A percentile compares a stretch with the other conserved stretches of the same genome.
Conservation (phyloP, 305 asterid species). For the Solanum hybrid region DNA sequence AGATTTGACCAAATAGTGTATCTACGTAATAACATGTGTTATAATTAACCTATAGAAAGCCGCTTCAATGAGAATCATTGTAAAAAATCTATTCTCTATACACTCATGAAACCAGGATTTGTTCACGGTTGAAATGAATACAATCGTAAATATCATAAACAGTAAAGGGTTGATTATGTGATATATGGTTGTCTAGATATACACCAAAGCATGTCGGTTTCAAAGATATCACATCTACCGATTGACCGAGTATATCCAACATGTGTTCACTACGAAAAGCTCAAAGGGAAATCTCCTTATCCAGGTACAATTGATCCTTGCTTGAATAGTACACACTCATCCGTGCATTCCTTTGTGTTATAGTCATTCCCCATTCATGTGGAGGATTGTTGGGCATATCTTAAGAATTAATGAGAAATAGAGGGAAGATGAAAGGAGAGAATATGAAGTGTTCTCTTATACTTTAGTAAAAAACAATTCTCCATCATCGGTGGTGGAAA, state of each 20-base stretch:
- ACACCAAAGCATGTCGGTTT: background rate
- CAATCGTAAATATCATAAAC: no score
- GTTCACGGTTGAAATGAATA: background rate
- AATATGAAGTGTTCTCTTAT: background rate
- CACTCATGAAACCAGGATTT: background rate
- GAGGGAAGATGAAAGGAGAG: background rate
- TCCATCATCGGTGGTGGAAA: background rate
- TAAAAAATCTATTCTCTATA: no score
- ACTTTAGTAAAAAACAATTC: background rate
- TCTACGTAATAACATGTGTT: background rate
- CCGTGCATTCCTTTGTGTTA: background rate
- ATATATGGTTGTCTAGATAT: background rate
- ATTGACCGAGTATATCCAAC: background rate
- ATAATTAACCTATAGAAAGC: background rate
- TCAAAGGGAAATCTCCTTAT: background rate
- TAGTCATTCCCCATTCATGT: background rate
- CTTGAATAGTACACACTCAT: background rate
- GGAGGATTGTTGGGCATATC: background rate
- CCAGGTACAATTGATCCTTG: background rate
- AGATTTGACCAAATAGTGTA: background rate
- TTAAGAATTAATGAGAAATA: background rate
- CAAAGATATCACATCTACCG: no score
- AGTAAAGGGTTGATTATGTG: background rate
- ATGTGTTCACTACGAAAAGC: background rate
- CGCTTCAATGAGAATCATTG: background rate